Base-by-base conservation (phyloP, 1,139 yeast species). In the Scheffersomyces insectosa region DNA sequence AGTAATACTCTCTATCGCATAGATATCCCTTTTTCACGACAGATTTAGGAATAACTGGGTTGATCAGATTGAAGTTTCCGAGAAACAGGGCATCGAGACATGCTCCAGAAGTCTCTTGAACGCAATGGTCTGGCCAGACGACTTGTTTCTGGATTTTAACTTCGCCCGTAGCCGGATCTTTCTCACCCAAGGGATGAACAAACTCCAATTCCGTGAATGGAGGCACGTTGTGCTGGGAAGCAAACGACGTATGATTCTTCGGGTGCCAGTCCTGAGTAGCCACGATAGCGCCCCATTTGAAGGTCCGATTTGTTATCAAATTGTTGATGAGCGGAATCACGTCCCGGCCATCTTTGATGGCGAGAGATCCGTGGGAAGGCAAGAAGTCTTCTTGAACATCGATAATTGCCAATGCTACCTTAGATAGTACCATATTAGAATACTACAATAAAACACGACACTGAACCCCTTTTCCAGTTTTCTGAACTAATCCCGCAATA, bases 231-330 rank as follows among this genome's bases (percentile, higher is more conserved):
- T 88, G 89, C 43, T 78, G 81, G 0, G 83, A 75, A 0, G 97
- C 96, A 70, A 91, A 91, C 3, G 96, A 88, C 1, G 79, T 74
- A 60, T 91, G 97, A 55, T 80, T 71, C 11, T 52, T 37, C 0
- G 97, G 96, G 59, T 91, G 98, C 95, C 96, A 89, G 60, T 91
- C 98, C 57, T 85, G 82, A 2, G 96, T 85, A 33, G 90, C 85
- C 1, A 87, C 76, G 4, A 88, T 69, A 3, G 81, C 65, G 32
- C 72, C 66, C 95, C 95, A 90, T 3, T 71, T 57, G 38, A 62
- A 68, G 33, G 62, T 54, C 7, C 62, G 40, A 14, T 59, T 42
- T 48, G 71, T 62, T 33, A 77, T 46, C 41, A 84, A 62, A 14
- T 68, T 54, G 49, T 76, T 60, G 51, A 89, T 72, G 9, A 67